Percentiles rank a stretch among this genome's conserved stretches.
Evolutionary conservation across 495 filamentous ascomycete species (phyloP).

Genomic region (Hypomontagnella monticulosa): DNA sequence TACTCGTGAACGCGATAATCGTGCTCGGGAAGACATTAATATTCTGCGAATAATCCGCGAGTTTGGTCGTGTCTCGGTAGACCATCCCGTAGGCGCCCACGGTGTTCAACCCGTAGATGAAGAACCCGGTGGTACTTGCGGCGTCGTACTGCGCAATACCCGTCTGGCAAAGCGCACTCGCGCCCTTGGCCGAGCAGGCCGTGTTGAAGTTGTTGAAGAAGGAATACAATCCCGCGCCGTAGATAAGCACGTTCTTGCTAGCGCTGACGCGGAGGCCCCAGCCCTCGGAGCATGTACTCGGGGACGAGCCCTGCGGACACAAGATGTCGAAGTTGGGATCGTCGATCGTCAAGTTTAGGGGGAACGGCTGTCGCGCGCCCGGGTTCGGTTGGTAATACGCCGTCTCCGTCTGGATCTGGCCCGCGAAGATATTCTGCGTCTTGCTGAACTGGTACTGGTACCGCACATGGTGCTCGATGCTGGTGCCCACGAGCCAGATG

Average conservation of each 20-base stretch:
- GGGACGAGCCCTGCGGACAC: slow-evolving; percentile 38
- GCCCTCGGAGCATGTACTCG: slow-evolving; percentile 55
- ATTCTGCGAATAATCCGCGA: slow-evolving; percentile 64
- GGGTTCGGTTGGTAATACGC: slow-evolving; percentile 77
- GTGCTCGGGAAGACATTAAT: slow-evolving; percentile 63
- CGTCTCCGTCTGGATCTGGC: slow-evolving; percentile 83
- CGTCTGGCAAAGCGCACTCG: slow-evolving; percentile 66
- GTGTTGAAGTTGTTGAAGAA: slow-evolving; percentile 66
- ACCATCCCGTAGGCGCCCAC: slow-evolving; percentile 57
- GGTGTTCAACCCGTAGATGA: slow-evolving; percentile 63
- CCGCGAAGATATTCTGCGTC: slow-evolving; percentile 71
- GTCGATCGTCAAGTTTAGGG: slow-evolving; percentile 63
- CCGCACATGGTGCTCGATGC: slow-evolving; percentile 74
- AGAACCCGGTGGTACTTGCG: slow-evolving; percentile 56
- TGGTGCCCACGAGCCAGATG: slow-evolving; percentile 65
- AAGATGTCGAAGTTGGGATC: slow-evolving; percentile 74
- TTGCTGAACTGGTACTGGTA: slow-evolving; percentile 82
- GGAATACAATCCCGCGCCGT: slow-evolving; percentile 71
- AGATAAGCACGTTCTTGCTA: slow-evolving; percentile 65
- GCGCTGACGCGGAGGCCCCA: slow-evolving; percentile 65
- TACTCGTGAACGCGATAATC: slow-evolving; percentile 58
- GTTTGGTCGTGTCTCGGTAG: slow-evolving; percentile 57
- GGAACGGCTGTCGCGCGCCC: slow-evolving; percentile 71
- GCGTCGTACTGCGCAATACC: slow-evolving; percentile 63
- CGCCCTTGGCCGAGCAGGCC: slow-evolving; percentile 51